Conservation (phyloP, 1,284 basidiomycete genomes). For the Irpex lacteus region DNA sequence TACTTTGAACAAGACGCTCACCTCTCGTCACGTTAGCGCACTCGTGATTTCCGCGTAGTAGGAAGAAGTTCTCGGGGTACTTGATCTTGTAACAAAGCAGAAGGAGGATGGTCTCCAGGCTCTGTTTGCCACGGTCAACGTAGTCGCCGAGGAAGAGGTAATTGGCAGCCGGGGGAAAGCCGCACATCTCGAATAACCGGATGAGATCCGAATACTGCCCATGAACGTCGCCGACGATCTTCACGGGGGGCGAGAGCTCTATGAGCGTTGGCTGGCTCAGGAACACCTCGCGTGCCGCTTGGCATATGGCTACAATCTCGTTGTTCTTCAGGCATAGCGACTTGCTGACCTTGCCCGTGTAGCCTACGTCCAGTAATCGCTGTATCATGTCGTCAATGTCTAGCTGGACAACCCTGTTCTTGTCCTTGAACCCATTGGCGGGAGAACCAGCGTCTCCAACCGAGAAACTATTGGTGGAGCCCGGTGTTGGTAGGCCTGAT, state of each 20-base stretch:
- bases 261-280: slow-evolving; percentile 96
- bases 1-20: slow-evolving; percentile 34
- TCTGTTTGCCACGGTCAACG: slow-evolving; percentile 98
- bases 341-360: slow-evolving; percentile 97
- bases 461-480: slow-evolving; percentile 42
- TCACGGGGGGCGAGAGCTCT: slow-evolving; percentile 97
- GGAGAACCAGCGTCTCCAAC: slow-evolving; percentile 31
- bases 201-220: slow-evolving; percentile 99
- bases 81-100: slow-evolving; percentile 99
- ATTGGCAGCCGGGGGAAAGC: slow-evolving; percentile 96
- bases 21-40: slow-evolving; percentile 99
- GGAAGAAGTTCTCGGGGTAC: slow-evolving; percentile 99
- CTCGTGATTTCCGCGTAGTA: slow-evolving; percentile 97
- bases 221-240: slow-evolving; percentile 99
- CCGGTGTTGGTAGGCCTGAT: slow-evolving; percentile 41
- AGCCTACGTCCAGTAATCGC: slow-evolving; percentile 94
- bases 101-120: slow-evolving; percentile 95
- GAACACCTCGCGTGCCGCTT: slow-evolving; percentile 96
- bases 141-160: slow-evolving; percentile 99
- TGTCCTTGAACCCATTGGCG: slow-evolving; percentile 39
- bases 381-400: slow-evolving; percentile 99
- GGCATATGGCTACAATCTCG: slow-evolving; percentile 94
- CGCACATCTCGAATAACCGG: slow-evolving; percentile 98
- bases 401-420: slow-evolving; percentile 64
- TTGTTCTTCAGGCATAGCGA: slow-evolving; percentile 95